These are phyloP conservation scores for Acanthamoeba triangularis DNA, from an alignment of 208 protist genomes.

Conservation along the genomic window DNA sequence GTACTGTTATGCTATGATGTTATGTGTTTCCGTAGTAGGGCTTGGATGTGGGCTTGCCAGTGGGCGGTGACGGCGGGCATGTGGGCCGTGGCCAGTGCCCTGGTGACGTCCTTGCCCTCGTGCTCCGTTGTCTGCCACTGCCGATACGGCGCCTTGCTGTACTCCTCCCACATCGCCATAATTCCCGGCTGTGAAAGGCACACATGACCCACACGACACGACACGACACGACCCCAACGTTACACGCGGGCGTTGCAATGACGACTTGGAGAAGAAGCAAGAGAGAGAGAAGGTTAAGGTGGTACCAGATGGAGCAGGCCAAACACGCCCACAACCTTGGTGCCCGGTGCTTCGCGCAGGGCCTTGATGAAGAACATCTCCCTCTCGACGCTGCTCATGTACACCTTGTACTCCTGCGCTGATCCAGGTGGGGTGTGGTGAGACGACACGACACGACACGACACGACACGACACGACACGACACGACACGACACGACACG, in stretches of 20 bases:
- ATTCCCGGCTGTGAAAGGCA: not conserved
- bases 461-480: not conserved
- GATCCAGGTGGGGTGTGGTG: not conserved
- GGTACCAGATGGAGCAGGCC: not conserved
- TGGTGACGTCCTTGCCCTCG: not conserved
- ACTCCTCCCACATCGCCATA: not conserved
- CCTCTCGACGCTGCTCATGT: constrained; percentile 1
- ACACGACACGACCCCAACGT: not conserved
- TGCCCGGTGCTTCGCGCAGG: not conserved
- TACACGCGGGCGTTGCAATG: not conserved
- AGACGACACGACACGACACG: not conserved
- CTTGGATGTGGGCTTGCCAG: not conserved
- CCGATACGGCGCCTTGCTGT: not conserved
- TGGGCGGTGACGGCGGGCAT: not conserved
- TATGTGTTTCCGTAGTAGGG: not conserved
- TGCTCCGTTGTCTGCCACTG: not conserved
- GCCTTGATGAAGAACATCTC: constrained; percentile 18
- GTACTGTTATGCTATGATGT: too few relatives aligned
- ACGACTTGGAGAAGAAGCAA: not conserved
- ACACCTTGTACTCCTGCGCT: not conserved
- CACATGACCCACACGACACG: not conserved
- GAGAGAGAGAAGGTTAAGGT: too few relatives aligned
- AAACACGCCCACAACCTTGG: not conserved
- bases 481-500: too few relatives aligned
- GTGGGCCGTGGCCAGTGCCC: not conserved